phyloP scores from a whole-genome alignment of 345 rosid genomes.

The Salix purpurea region DNA sequence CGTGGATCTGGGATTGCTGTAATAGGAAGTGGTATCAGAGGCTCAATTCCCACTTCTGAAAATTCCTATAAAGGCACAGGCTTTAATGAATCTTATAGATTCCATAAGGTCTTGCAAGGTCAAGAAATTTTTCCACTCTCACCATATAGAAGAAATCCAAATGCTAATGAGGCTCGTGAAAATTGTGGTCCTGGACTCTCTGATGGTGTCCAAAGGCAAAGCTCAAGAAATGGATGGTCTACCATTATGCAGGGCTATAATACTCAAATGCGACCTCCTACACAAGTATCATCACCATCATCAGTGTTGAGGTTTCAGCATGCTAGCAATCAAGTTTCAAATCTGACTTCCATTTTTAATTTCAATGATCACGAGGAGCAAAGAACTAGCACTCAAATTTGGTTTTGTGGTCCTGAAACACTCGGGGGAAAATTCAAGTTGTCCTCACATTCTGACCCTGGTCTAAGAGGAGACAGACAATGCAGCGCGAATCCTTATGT shows the following conservation, averaged over 20 bases:
- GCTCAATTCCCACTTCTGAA: slow-evolving; percentile 21
- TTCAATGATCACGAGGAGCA: slow-evolving; percentile 24
- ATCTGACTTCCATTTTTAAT: slow-evolving; percentile 9
- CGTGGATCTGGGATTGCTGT: slow-evolving; percentile 31
- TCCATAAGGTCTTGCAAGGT: slow-evolving; percentile 98
- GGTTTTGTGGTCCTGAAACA: slow-evolving; percentile 14
- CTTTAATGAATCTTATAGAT: slow-evolving; percentile 60
- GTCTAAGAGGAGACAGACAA: slow-evolving; percentile 10
- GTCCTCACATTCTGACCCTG: slow-evolving; percentile 3
- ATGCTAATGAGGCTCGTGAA: slow-evolving; percentile 30
- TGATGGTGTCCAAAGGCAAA: slow-evolving; percentile 35
- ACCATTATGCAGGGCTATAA: slow-evolving; percentile 37
- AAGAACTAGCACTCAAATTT: slow-evolving; percentile 8
- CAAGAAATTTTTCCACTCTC: slow-evolving; percentile 74
- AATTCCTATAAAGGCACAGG: slow-evolving; percentile 44
- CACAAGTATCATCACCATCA: slow-evolving; percentile 70
- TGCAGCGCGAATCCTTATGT: slow-evolving; percentile 16
- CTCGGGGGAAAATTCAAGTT: slow-evolving; percentile 19
- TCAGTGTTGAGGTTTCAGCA: slow-evolving; percentile 65
- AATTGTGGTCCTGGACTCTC: slow-evolving; percentile 38
- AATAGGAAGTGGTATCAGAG: slow-evolving; percentile 26
- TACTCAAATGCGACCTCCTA: slow-evolving; percentile 32
- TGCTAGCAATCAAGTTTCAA: slow-evolving; percentile 27
- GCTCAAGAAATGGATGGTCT: slow-evolving; percentile 57
- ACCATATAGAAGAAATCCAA: slow-evolving; percentile 29